Conservation (phyloP, 1,139 yeast genomes). For the Candida labiduridarum region DNA sequence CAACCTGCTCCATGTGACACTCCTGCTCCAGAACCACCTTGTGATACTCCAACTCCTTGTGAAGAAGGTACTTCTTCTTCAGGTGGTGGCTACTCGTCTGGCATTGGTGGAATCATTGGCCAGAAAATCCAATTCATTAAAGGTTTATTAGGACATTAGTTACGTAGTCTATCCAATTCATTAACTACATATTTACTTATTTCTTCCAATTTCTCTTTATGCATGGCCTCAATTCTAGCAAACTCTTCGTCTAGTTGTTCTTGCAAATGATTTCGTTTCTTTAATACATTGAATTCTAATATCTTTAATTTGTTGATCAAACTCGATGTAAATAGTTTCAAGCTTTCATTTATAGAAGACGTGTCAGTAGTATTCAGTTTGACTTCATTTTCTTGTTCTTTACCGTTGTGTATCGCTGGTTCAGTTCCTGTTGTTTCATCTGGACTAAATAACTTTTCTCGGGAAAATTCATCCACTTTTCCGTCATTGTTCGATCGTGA, state of each 20-base stretch:
- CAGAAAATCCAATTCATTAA: conserved; percentile 1
- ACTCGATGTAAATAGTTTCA: conserved; percentile 14
- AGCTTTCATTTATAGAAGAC: conserved; percentile 10
- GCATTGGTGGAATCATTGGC: conserved; percentile 2
- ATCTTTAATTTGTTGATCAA: conserved; percentile 18
- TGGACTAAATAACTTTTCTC: neutral
- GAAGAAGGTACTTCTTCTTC: neutral
- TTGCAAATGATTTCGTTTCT: conserved; percentile 17
- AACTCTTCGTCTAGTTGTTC: conserved; percentile 18
- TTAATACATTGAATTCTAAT: conserved; percentile 17
- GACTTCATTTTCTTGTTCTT: neutral
- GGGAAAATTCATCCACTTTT: neutral
- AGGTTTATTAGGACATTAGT: conserved; percentile 3
- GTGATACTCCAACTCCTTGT: conserved; percentile 1
- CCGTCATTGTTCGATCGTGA: neutral
- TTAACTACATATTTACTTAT: conserved; percentile 12
- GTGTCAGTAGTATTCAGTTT: neutral
- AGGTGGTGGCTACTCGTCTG: neutral
- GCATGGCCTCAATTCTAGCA: conserved; percentile 12
- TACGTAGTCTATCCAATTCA: conserved; percentile 12
- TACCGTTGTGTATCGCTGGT: neutral
- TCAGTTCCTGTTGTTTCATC: neutral
- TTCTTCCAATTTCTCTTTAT: conserved; percentile 11
- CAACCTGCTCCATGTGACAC: conserved; percentile 3
- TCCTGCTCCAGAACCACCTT: conserved; percentile 3